Evolutionary conservation across 805 yeast genomes (phyloP).

Genomic region (Nakazawaea anatomiae): DNA sequence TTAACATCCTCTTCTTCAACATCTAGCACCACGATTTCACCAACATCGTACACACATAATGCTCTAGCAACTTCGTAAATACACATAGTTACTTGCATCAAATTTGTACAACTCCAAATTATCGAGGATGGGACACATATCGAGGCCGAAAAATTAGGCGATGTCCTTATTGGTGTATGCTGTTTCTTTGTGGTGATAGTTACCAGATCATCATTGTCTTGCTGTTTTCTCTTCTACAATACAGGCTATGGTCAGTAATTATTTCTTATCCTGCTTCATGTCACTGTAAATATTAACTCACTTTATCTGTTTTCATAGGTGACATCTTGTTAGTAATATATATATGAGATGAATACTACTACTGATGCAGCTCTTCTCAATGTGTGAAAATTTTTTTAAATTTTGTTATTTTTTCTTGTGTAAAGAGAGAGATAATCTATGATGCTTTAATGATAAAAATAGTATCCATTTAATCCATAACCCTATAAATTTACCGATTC

Average conservation of each 20-base stretch:
- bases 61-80: slow-evolving; percentile 78
- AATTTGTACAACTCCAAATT: slow-evolving; percentile 46
- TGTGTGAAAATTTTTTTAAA: not conserved
- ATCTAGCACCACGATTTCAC: slow-evolving; percentile 70
- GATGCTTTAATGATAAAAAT: too few species aligned
- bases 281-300: not conserved
- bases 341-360: too few species aligned
- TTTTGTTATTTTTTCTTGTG: not conserved
- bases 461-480: not conserved
- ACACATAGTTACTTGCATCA: slow-evolving; percentile 67
- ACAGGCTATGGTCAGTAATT: too few species aligned
- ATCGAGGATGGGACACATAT: slow-evolving; percentile 72
- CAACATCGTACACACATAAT: slow-evolving; percentile 62
- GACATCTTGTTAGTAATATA: not conserved
- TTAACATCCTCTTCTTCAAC: slow-evolving; percentile 23
- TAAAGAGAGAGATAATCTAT: too few species aligned
- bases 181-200: not conserved
- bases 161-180: not conserved
- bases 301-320: not conserved
- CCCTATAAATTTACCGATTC: too few species aligned
- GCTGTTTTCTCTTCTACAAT: not conserved
- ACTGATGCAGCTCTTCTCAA: too few species aligned
- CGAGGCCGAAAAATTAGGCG: not conserved
- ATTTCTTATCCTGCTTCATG: too few species aligned
- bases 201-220: not conserved